A percentile compares a stretch with the other conserved stretches of the same genome.
Evolutionary conservation across 768 basidiomycete species (phyloP).

Genomic region (Xerocomellus chrysenteron): DNA sequence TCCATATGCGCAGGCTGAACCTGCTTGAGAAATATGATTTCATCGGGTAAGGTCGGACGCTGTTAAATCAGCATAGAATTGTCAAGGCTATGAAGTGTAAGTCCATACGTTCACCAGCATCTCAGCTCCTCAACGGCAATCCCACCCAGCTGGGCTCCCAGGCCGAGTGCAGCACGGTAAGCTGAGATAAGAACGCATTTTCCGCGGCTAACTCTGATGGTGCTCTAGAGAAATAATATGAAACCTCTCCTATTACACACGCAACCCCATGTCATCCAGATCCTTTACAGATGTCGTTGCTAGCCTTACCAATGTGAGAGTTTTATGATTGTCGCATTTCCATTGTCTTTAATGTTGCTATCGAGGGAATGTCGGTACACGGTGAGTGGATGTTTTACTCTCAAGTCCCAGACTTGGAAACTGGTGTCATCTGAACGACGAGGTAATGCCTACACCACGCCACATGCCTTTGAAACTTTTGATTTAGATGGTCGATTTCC

Average conservation of each 20-base stretch:
- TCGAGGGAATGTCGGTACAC: conserved; percentile 72
- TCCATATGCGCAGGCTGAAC: conserved; percentile 73
- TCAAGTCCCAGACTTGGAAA: conserved; percentile 39
- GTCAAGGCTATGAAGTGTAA: conserved; percentile 81
- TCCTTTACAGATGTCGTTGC: conserved; percentile 60
- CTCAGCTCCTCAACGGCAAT: background rate
- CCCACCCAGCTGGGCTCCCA: conserved; percentile 52
- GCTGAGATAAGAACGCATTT: background rate
- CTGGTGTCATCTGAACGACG: conserved; percentile 89
- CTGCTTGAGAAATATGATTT: conserved; percentile 66
- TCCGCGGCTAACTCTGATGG: background rate
- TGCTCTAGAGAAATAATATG: conserved; percentile 69
- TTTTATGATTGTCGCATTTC: background rate
- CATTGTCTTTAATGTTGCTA: conserved; percentile 3
- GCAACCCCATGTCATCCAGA: conserved; percentile 56
- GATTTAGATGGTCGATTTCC: conserved; percentile 15
- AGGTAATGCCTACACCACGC: conserved; percentile 38
- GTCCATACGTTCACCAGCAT: conserved; percentile 18
- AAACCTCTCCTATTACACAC: too few relatives aligned
- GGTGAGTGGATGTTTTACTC: conserved; percentile 68
- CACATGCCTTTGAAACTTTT: background rate
- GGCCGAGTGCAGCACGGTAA: conserved; percentile 37
- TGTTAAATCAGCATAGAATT: conserved; percentile 67
- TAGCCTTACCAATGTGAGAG: conserved; percentile 75
- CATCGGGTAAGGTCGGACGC: conserved; percentile 48